phyloP scores from a whole-genome alignment of 2,329 filamentous ascomycete species.

The Ascochyta fabae region DNA sequence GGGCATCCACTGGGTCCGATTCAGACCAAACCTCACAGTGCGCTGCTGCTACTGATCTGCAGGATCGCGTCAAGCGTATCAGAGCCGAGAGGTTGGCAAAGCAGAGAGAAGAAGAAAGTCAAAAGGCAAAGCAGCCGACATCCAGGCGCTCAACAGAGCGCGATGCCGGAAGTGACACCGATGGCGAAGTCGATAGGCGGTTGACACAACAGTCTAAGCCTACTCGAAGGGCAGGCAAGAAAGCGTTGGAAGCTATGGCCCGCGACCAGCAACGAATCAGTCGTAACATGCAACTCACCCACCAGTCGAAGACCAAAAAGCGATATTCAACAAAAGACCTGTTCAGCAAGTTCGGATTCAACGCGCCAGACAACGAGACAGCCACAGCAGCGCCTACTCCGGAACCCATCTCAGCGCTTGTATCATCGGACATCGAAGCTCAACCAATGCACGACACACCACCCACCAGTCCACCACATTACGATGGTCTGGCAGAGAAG shows the following conservation, averaged over 20 bases:
- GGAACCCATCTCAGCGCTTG: constrained; percentile 51
- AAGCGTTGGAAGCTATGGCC: constrained; percentile 92
- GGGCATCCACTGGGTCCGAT: constrained; percentile 49
- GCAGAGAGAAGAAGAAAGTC: constrained; percentile 61
- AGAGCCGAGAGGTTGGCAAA: constrained; percentile 71
- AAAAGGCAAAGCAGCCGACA: constrained; percentile 49
- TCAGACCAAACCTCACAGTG: constrained; percentile 51
- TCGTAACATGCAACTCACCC: constrained; percentile 87
- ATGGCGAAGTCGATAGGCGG: constrained; percentile 57
- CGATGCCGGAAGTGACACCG: constrained; percentile 61
- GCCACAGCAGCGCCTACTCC: constrained; percentile 28
- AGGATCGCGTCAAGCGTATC: constrained; percentile 76
- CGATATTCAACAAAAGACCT: constrained; percentile 84
- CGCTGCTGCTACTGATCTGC: constrained; percentile 66
- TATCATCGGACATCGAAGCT: constrained; percentile 69
- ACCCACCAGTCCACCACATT: constrained; percentile 53
- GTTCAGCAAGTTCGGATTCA: constrained; percentile 83
- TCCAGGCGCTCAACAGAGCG: constrained; percentile 39
- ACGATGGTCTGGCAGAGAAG: constrained; percentile 23
- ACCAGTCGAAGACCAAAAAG: constrained; percentile 86
- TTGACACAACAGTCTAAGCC: constrained; percentile 74
- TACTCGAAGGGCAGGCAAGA: constrained; percentile 88
- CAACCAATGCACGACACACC: constrained; percentile 48
- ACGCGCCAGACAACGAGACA: constrained; percentile 41
- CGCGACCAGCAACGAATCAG: constrained; percentile 91